These are phyloP conservation scores for Carex parvula DNA, from an alignment of 176 grass and related monocot species.

Conservation along the genomic window DNA sequence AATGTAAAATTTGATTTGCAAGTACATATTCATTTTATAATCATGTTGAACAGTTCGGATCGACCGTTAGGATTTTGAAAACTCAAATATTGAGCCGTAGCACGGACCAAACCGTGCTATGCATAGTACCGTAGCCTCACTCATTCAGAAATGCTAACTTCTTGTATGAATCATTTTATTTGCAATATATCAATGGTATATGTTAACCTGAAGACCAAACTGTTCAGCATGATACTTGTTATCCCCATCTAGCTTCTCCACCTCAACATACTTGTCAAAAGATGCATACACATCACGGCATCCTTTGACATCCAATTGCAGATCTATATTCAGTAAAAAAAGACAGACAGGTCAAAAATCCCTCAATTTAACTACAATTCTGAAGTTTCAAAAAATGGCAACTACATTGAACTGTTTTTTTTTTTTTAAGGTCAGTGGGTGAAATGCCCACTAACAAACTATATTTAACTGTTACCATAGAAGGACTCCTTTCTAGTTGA, in stretches of 20 bases:
- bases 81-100: too few relatives aligned
- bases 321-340: conserved; percentile 53
- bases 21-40: too few relatives aligned
- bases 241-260: conserved; percentile 88
- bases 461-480: conserved; percentile 38
- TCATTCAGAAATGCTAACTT: conserved; percentile 7
- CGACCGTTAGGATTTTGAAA: too few relatives aligned
- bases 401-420: background rate
- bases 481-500: conserved; percentile 98
- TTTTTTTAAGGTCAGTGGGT: too few relatives aligned
- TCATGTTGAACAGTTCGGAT: too few relatives aligned
- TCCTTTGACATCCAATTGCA: conserved; percentile 98
- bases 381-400: conserved; percentile 17
- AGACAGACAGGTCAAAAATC: background rate
- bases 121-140: too few relatives aligned
- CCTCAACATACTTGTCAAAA: conserved; percentile 98
- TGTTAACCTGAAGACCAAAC: conserved; percentile 81
- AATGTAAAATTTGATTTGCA: too few relatives aligned
- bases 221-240: conserved; percentile 98
- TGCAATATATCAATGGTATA: background rate
- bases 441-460: too few relatives aligned
- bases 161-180: background rate
- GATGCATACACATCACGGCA: conserved; percentile 94
- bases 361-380: background rate
- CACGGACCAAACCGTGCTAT: too few relatives aligned